Base-by-base conservation (phyloP, 2,329 filamentous ascomycete genomes). In the Neobulgaria alba region DNA sequence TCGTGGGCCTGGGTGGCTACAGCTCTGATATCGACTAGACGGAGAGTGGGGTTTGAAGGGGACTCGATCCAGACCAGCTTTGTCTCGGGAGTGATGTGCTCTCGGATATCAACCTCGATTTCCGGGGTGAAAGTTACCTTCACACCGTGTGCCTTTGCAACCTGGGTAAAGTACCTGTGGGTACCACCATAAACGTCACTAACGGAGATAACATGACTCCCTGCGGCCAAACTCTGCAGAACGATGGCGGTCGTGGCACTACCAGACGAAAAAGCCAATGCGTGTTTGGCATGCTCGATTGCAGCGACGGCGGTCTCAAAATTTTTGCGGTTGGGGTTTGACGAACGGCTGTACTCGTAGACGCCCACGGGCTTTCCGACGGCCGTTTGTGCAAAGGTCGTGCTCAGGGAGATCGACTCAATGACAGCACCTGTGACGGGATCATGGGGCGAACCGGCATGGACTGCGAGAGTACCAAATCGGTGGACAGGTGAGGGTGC, bases 101-200 rank as follows among this genome's bases (percentile, higher is more conserved):
- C 75, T 51, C 76, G 75, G 53, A 96, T 81, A 60, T 96, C 86
- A 48, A 87, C 71, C 67, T 95, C 90, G 58, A 98, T 93, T 65
- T 81, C 81, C 8, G 88, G 87, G 4, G 88, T 90, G 65, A 98
- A 98, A 36, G 90, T 94, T 47, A 96, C 92, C 55, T 84, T 79
- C 40, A 98, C 87, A 57, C 90, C 87, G 64, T 98, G 92, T 18
- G 92, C 88, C 57, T 86, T 80, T 42, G 92, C 92, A 37, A 96
- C 92, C 68, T 95, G 89, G 51, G 92, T 98, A 72, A 98, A 98
- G 72, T 98, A 98, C 58, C 92, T 77, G 69, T 98, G 92, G 31
- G 92, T 98, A 55, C 92, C 92, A 54, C 92, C 92, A 64, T 98
- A 98, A 56, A 98, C 89, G 63, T 98, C 92, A 33, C 88, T 94